Evolutionary conservation across 164 flowering plant species (phyloP), one percentile per base, ranked within the genome.

Genomic region (Buxus sempervirens): DNA sequence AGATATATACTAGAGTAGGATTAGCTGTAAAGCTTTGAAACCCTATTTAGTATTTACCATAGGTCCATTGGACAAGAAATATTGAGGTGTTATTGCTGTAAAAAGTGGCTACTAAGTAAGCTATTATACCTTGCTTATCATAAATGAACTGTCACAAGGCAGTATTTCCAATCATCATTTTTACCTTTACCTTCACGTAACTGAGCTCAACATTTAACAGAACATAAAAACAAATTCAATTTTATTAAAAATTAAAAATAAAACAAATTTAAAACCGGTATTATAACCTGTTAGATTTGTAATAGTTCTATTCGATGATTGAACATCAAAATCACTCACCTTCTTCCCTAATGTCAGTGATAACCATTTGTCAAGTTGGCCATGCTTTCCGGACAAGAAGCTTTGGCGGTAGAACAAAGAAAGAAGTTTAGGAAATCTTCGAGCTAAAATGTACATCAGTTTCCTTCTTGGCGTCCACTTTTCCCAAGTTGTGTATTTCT

Each of bases 321-420:
- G 42, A 63, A 26, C 55, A 54, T 48, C 32, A 45, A 60, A 61
- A 67, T 28, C 36, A 54, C 76, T 66, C 62, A 87, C 99, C 86
- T 78, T 92, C 48, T 73, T 72, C 54, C 85, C 85, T 54, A 90
- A 75, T 45, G 92, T 81, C 36, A 89, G 68, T 24, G 96, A 79
- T 65, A 95, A 64, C 90, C 89, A 89, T 75, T 83, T 80, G 28
- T 88, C 93, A 72, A 87, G 78, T 28, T 63, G 78, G 62, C 87
- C 93, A 73, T 89, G 98, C 62, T 79, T 80, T 72, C 96, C 96
- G 53, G 97, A 92, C 24, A 95, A 81, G 76, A 90, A 92, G 68
- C 82, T 90, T 70, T 82, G 78, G 24, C 74, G 86, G 70, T 86
- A 95, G 60, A 88, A 84, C 78, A 69, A 82, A n/a, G 81, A 55